A percentile compares a stretch with the other conserved stretches of the same genome.
Evolutionary conservation across 2,329 filamentous ascomycete species (phyloP).

Genomic region (Clarireedia hainanense): DNA sequence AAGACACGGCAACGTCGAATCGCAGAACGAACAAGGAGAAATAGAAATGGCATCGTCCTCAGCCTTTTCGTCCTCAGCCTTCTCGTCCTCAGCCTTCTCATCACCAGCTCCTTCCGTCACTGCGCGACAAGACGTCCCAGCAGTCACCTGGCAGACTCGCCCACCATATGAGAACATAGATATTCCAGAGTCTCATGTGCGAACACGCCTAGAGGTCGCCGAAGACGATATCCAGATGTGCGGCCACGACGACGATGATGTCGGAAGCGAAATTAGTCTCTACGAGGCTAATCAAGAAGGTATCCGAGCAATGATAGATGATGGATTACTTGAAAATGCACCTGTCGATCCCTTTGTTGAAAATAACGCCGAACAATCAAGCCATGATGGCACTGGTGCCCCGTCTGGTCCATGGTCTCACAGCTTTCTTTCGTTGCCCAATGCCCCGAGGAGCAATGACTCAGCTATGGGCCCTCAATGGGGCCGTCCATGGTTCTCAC

Average conservation of each 20-base stretch:
- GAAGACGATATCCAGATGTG: background rate
- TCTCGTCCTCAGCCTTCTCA: background rate
- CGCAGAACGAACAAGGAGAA: background rate
- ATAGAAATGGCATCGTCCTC: background rate
- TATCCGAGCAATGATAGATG: constrained; percentile 17
- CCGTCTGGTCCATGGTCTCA: background rate
- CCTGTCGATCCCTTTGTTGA: background rate
- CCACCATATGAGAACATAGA: background rate
- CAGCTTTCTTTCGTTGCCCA: no score
- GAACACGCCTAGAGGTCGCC: background rate
- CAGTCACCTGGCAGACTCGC: background rate
- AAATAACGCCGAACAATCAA: background rate
- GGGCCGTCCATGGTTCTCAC: no score
- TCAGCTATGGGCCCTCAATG: no score
- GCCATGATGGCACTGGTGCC: background rate
- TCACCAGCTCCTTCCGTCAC: background rate
- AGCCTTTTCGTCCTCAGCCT: background rate
- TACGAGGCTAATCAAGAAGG: constrained; percentile 21
- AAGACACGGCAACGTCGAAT: background rate
- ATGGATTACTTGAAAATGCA: constrained; percentile 8
- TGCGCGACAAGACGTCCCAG: background rate
- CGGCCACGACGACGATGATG: constrained; percentile 1
- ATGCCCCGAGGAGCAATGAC: no score
- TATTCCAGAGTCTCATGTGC: constrained; percentile 6
- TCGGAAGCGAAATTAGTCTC: constrained; percentile 20